Percentiles rank a stretch among this genome's conserved stretches.
Conservation (phyloP, 805 yeast genomes). For the Geotrichum ghanense region DNA sequence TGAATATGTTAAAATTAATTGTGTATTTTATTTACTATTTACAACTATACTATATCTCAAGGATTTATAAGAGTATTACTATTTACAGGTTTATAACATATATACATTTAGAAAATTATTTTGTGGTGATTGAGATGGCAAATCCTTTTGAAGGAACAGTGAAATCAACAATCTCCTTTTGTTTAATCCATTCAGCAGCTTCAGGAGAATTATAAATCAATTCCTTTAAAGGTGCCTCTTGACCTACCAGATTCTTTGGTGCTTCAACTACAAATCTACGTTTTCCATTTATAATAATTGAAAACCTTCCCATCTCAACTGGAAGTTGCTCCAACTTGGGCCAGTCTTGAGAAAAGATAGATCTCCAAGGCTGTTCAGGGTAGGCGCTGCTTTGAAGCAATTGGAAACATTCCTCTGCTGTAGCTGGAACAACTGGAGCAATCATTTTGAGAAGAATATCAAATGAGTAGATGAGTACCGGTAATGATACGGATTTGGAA, state of each 20-base stretch:
- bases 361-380: slow-evolving; percentile 26
- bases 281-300: slow-evolving; percentile 59
- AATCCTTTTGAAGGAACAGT: not conserved
- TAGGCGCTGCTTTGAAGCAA: slow-evolving; percentile 24
- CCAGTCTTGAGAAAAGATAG: slow-evolving; percentile 53
- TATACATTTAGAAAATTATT: no score
- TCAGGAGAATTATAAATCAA: slow-evolving; percentile 26
- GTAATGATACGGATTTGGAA: slow-evolving; percentile 26
- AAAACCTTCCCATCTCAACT: slow-evolving; percentile 33
- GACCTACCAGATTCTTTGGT: slow-evolving; percentile 4
- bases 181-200: slow-evolving; percentile 33
- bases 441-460: slow-evolving; percentile 47
- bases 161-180: slow-evolving; percentile 11
- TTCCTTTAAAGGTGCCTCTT: slow-evolving; percentile 28
- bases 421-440: slow-evolving; percentile 74
- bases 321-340: slow-evolving; percentile 40
- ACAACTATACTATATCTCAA: no score
- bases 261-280: slow-evolving; percentile 9
- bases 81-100: no score
- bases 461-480: slow-evolving; percentile 37
- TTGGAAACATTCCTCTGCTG: slow-evolving; percentile 78
- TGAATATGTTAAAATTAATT: no score
- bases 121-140: not conserved
- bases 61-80: no score
- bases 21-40: no score